Base-by-base conservation (phyloP, 257 asterid genomes). In the Craterostigma plantagineum region DNA sequence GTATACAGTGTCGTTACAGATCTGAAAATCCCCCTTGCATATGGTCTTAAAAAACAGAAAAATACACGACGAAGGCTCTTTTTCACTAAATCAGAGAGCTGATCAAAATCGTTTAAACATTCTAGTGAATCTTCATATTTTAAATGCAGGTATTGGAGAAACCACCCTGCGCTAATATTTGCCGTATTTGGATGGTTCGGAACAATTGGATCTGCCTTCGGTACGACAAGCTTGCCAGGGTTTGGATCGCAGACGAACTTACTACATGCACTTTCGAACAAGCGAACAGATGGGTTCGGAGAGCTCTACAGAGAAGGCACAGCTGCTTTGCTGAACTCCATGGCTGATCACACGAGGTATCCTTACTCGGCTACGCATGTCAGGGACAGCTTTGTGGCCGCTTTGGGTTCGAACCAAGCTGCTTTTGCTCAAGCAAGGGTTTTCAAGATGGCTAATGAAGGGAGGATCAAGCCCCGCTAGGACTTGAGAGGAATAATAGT, bases 271-370 rank as follows among this genome's bases (percentile, higher is more conserved):
- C 84, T 86, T 8, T 63, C 77, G 0, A 77, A 76, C 73, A 64
- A 65, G 8, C 76, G 75, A 0, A 14, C 65, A 0, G 95, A 86
- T 16, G 93, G 85, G 0, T 16, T 48, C 14, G 93, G 97, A 8
- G 75, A 70, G 6, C 91, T 86, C 41, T 86, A 74, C 73, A 59
- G 87, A 54, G 90, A 86, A 64, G 97, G 95, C 4, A 81, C 95
- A 0, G 92, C 97, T 18, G 71, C 95, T 0, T 36, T 81, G 59
- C 75, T 86, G 17, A 86, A 86, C 78, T 69, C 93, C 18, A 68
- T 86, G 76, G 76, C 59, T 10, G 30, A 23, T 6, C 65, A 60
- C 56, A 35, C 42, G 0, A 54, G 52, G 17, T 86, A 71, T 60
- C 76, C 85, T 33, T 81, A 71, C 82, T 57, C 92, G 3, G 63